Conservation (phyloP, 768 basidiomycete species). For the Boletellus emodensis region DNA sequence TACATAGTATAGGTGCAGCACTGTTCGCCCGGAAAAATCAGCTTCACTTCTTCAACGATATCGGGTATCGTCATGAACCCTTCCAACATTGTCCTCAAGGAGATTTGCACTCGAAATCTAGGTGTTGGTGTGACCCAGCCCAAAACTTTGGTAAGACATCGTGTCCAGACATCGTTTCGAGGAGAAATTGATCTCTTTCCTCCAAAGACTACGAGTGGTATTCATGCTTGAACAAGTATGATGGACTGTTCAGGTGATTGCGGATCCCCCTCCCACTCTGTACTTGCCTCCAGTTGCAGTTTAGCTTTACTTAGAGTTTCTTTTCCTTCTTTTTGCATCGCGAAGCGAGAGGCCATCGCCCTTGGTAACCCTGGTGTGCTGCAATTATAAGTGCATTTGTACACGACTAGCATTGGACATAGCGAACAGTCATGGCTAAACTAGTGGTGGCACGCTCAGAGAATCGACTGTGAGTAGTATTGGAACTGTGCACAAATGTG, state of each 20-base stretch:
- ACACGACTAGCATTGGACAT: background rate
- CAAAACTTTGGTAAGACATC: slow-evolving; percentile 60
- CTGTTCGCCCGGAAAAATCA: slow-evolving; percentile 71
- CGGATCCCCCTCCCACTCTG: background rate
- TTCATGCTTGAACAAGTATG: slow-evolving; percentile 80
- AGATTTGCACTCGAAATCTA: slow-evolving; percentile 50
- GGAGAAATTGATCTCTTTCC: background rate
- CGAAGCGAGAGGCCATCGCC: background rate
- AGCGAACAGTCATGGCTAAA: slow-evolving; percentile 2
- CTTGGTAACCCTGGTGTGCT: background rate
- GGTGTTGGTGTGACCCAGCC: slow-evolving; percentile 68
- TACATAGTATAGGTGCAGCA: slow-evolving; percentile 80
- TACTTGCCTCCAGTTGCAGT: background rate
- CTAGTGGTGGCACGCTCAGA: slow-evolving; percentile 36
- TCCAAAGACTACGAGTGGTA: slow-evolving; percentile 76
- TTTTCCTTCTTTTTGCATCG: background rate
- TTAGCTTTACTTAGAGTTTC: background rate
- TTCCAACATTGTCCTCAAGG: slow-evolving; percentile 75
- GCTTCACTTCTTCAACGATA: slow-evolving; percentile 79
- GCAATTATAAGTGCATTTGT: slow-evolving; percentile 3
- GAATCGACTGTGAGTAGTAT: slow-evolving; percentile 90
- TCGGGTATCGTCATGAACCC: slow-evolving; percentile 78
- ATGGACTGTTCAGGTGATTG: slow-evolving; percentile 46
- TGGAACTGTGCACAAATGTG: slow-evolving; percentile 57
- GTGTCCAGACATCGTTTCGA: background rate